Evolutionary conservation across 495 filamentous ascomycete species (phyloP), one percentile per base, ranked within the genome.

Genomic region (Penicillium diatomitis): DNA sequence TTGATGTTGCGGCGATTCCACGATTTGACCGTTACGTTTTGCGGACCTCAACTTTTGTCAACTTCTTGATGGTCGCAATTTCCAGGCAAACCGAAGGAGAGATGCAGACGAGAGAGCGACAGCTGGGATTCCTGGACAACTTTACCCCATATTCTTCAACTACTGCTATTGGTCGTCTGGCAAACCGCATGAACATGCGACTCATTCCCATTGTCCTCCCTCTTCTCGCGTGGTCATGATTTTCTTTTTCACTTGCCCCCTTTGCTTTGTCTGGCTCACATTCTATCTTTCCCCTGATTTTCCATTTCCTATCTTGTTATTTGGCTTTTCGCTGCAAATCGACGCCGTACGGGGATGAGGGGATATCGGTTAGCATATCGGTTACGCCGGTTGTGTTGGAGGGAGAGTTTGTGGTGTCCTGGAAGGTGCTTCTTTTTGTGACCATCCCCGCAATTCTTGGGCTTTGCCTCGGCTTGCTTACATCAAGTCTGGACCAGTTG

Each of bases 11-110:
- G 56, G 61, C 63, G 62, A 61, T 64, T 63, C 65, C 61, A 61
- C 44, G 58, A 67, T 60, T 63, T 62, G 39, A 36, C 47, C 47
- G 38, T 49, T 39, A 41, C 45, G 38, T 28, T 53, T 47, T 45
- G 51, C 50, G 44, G 40, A 44, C 47, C 50, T 44, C 51, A 56
- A 51, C 41, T 55, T 48, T 27, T 35, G 51, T 48, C 49, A 52
- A 46, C 40, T 41, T 27, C 41, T 37, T 40, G 38, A 39, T 11
- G 11, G 36, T 50, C 48, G 47, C 49, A 54, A 56, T 58, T 53
- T 52, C 51, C 44, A 60, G 52, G 58, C 54, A 55, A 60, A 64
- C 54, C 37, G 57, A 62, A 64, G 62, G 65, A 67, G 66, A 69
- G 66, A 69, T 67, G 65, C 65, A 60, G 54, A 61, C 20, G 20